Evolutionary conservation across 2,329 filamentous ascomycete genomes (phyloP).

Genomic region (Waltergamsia citrina): DNA sequence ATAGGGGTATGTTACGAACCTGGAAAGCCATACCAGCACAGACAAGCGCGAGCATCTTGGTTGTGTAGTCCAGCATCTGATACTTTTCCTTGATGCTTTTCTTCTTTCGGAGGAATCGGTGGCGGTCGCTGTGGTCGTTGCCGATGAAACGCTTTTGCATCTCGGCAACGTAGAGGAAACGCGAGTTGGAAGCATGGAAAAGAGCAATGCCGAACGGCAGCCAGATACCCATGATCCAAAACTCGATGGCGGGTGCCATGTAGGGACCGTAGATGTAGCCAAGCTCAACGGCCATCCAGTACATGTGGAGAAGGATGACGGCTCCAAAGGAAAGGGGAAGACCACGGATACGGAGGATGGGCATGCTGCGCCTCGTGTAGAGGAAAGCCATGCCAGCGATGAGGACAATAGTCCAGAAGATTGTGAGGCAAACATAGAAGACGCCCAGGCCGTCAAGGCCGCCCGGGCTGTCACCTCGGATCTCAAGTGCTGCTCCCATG

Average conservation of each 20-base stretch:
- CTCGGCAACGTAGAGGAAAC: slow-evolving; percentile 47
- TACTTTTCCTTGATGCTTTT: slow-evolving; percentile 24
- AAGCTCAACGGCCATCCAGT: slow-evolving; percentile 28
- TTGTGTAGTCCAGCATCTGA: slow-evolving; percentile 32
- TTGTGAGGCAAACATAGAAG: slow-evolving; percentile 6
- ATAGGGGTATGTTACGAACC: slow-evolving; percentile 24
- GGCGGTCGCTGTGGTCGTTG: neutral
- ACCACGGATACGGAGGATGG: slow-evolving; percentile 27
- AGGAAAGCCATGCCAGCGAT: slow-evolving; percentile 26
- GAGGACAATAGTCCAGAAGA: slow-evolving; percentile 7
- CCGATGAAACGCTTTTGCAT: slow-evolving; percentile 28
- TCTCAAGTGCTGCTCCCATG: neutral
- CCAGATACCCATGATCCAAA: slow-evolving; percentile 56
- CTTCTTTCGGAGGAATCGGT: slow-evolving; percentile 3
- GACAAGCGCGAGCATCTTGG: slow-evolving; percentile 39
- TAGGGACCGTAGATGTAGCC: slow-evolving; percentile 23
- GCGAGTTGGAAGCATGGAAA: slow-evolving; percentile 54
- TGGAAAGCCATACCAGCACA: slow-evolving; percentile 45
- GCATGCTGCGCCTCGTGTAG: slow-evolving; percentile 21
- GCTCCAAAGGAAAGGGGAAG: slow-evolving; percentile 27
- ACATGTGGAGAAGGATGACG: slow-evolving; percentile 27
- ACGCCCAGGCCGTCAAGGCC: slow-evolving; percentile 5
- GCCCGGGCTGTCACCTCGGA: neutral
- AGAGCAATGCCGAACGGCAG: slow-evolving; percentile 55
- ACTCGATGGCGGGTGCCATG: slow-evolving; percentile 41